Conservation (phyloP, 2,329 filamentous ascomycete species). For the Colletotrichum camelliae region DNA sequence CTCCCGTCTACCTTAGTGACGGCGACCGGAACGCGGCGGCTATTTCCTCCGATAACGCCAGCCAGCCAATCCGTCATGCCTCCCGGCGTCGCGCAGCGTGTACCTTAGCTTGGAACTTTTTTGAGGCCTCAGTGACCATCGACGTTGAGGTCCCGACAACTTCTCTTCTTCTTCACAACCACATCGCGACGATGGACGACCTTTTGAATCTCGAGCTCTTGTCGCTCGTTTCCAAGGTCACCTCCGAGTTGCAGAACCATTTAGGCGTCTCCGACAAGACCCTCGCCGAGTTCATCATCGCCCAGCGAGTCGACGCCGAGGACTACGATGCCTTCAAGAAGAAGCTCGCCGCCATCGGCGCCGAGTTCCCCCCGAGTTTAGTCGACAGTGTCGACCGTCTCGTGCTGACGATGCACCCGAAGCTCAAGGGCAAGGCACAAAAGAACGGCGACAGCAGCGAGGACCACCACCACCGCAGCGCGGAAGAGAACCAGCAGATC, state of each 20-base stretch:
- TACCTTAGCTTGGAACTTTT: background rate
- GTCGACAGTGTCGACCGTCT: constrained; percentile 91
- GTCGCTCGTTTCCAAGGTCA: constrained; percentile 93
- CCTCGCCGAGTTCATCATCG: constrained; percentile 94
- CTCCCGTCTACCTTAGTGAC: no score
- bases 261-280: constrained; percentile 92
- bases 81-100: background rate
- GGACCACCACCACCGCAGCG: constrained; percentile 41
- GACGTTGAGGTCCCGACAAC: background rate
- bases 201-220: constrained; percentile 89
- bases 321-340: constrained; percentile 76
- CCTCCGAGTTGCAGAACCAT: constrained; percentile 93
- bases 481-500: constrained; percentile 79
- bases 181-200: constrained; percentile 71
- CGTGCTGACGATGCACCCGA: constrained; percentile 88
- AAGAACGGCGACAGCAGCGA: constrained; percentile 40
- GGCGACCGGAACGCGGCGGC: background rate
- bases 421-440: constrained; percentile 69
- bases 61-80: background rate
- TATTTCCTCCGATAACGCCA: background rate
- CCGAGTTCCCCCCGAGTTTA: constrained; percentile 83
- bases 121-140: constrained; percentile 5
- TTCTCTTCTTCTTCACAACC: constrained; percentile 2
- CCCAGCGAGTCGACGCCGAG: constrained; percentile 79
- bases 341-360: constrained; percentile 76